phyloP scores from a whole-genome alignment of 192 early-diverging fungal genomes.

The Entomortierella chlamydospora region DNA sequence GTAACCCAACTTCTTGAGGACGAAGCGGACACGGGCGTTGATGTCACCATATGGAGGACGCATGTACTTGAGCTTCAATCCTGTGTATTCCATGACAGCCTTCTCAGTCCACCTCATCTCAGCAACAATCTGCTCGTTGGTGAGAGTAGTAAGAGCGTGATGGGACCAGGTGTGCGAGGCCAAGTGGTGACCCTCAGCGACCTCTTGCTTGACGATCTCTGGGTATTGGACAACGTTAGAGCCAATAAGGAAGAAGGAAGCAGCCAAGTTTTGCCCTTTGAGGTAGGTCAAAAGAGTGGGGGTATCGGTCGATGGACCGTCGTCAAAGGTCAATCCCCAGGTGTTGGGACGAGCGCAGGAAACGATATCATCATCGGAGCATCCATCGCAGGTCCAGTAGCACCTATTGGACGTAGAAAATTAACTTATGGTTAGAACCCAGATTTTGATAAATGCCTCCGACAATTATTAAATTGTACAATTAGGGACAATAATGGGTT shows the following conservation, averaged over 20 bases:
- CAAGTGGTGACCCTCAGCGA: slow-evolving; percentile 72
- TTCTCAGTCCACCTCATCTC: slow-evolving; percentile 66
- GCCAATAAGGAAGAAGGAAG: slow-evolving; percentile 73
- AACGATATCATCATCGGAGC: slow-evolving; percentile 55
- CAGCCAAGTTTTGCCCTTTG: slow-evolving; percentile 57
- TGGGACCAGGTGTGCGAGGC: slow-evolving; percentile 75
- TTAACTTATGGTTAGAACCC: too few relatives aligned
- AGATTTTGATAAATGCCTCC: too few relatives aligned
- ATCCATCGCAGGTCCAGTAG: slow-evolving; percentile 62
- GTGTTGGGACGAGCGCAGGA: slow-evolving; percentile 53
- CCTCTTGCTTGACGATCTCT: slow-evolving; percentile 55
- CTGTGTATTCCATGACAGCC: slow-evolving; percentile 59
- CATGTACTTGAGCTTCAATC: slow-evolving; percentile 58
- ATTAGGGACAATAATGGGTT: slow-evolving; percentile 11
- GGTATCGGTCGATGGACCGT: slow-evolving; percentile 68
- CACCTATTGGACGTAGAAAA: slow-evolving; percentile 41
- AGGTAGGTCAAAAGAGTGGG: slow-evolving; percentile 63
- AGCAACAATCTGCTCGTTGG: slow-evolving; percentile 61
- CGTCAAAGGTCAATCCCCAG: slow-evolving; percentile 74
- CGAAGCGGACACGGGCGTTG: slow-evolving; percentile 63
- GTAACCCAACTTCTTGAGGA: slow-evolving; percentile 47
- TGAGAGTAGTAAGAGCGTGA: slow-evolving; percentile 40
- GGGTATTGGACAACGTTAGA: slow-evolving; percentile 66
- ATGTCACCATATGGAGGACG: slow-evolving; percentile 68
- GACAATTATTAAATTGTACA: neutral